Percentiles rank a stretch among this genome's conserved stretches.
Evolutionary conservation across 371 early-diverging fungal species (phyloP).

Genomic region (Lichtheimia corymbifera): DNA sequence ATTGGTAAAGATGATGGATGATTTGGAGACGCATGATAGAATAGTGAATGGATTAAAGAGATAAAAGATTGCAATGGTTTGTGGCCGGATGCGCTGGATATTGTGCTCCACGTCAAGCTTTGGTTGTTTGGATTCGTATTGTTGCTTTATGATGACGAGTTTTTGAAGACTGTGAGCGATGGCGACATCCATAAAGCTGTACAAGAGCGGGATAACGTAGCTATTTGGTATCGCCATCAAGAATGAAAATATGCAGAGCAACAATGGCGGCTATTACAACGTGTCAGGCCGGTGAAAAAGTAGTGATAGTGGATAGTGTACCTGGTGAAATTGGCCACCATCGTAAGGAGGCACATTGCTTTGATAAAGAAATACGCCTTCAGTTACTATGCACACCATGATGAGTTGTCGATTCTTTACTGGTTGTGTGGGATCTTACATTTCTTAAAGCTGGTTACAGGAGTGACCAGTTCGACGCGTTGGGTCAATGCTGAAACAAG

Average conservation of each 20-base stretch:
- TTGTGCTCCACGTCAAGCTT: constrained; percentile 28
- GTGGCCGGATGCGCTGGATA: constrained; percentile 27
- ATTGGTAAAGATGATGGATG: constrained; percentile 76
- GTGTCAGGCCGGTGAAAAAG: too few species aligned
- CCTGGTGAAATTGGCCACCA: constrained; percentile 88
- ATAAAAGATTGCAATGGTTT: constrained; percentile 60
- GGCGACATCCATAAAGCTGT: constrained; percentile 61
- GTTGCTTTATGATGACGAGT: constrained; percentile 53
- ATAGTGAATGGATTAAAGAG: constrained; percentile 85
- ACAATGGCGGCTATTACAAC: constrained; percentile 67
- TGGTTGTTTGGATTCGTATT: constrained; percentile 16
- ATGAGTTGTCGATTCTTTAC: background rate
- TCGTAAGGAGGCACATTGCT: constrained; percentile 85
- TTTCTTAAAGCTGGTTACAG: constrained; percentile 83
- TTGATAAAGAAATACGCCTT: constrained; percentile 82
- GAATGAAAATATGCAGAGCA: constrained; percentile 70
- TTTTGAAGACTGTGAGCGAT: constrained; percentile 57
- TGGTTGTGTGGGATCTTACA: constrained; percentile 44
- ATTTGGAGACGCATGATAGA: constrained; percentile 71
- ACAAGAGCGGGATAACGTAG: constrained; percentile 55
- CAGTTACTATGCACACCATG: constrained; percentile 59
- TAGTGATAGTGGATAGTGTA: constrained; percentile 16
- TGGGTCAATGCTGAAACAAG: constrained; percentile 44
- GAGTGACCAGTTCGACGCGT: constrained; percentile 81
- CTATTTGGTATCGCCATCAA: constrained; percentile 29